Evolutionary conservation across 176 grass and related monocot species (phyloP), one percentile per base, ranked within the genome.

Genomic region (Hyparrhenia diplandra): DNA sequence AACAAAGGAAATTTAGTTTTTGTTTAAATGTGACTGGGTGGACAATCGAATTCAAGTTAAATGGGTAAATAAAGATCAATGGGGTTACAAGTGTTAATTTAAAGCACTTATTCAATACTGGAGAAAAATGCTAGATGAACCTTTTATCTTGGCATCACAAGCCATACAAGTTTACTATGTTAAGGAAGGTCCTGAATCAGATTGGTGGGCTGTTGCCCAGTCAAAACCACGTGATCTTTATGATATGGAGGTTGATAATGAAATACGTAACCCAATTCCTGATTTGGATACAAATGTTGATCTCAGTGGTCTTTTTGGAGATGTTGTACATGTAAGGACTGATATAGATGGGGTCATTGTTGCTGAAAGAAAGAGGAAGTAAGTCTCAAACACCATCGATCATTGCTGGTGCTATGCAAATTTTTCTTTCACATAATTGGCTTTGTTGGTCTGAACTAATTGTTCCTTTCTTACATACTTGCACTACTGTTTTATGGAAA

Each of bases 1-100:
- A 36, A 37, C 18, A 67, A 37, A 36, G 64, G 32, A 36, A 67
- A 13, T 67, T 3, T 67, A 67, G 64, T 67, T 7, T 35, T 34
- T 67, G 11, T 70, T 70, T 43, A 70, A 70, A 21, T 70, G 67
- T 42, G 67, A 42, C 27, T 70, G 67, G 67, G n/a, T 70, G 35
- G 32, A 67, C 7, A 67, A 37, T 8, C 39, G 7, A 13, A 11
- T 69, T 2, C 18, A 69, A 43, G 4, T 10, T 1, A 69, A 6
- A 70, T 70, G 67, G 67, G 37, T 70, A 2, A 42, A 70, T 25
- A 70, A 3, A 6, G 36, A 70, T 42, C 35, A 70, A 6, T 70
- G 67, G 67, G 67, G 42, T 45, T 40, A 71, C 67, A 13, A 4
- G 1, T 24, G 21, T 71, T 13, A 71, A 71, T 25, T n/a, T 42